Evolutionary conservation across 164 flowering plant species (phyloP).

Genomic region (Platanus orientalis): DNA sequence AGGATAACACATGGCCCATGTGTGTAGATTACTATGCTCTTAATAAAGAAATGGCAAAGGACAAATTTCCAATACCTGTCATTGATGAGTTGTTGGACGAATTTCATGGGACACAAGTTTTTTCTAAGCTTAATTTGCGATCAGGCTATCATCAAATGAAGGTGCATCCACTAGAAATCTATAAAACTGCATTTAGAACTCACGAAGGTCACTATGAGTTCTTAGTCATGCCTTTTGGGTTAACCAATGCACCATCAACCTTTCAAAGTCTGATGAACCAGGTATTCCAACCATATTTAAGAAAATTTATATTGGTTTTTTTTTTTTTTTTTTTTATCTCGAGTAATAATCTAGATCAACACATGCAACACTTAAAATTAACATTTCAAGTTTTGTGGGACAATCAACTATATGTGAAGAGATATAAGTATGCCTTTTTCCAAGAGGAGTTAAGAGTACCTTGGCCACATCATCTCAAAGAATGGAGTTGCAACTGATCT

Average conservation of each 20-base stretch:
- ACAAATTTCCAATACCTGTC: constrained; percentile 9
- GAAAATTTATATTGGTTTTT: too few species aligned
- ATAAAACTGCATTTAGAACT: too few species aligned
- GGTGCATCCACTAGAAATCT: too few species aligned
- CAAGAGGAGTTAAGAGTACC: not conserved
- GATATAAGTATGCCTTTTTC: not conserved
- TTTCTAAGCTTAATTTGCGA: constrained; percentile 7
- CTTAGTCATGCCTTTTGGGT: too few species aligned
- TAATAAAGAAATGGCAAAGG: constrained; percentile 1
- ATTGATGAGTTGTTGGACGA: constrained; percentile 13
- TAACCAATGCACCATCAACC: too few species aligned
- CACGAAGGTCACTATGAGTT: too few species aligned
- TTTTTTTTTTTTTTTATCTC: constrained; percentile 4
- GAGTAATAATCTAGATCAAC: not conserved
- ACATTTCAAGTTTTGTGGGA: not conserved
- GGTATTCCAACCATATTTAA: too few species aligned
- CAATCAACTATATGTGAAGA: too few species aligned
- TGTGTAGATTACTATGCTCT: constrained; percentile 10
- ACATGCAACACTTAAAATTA: not conserved
- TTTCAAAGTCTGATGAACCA: too few species aligned
- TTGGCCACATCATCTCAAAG: too few species aligned
- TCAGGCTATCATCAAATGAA: not conserved
- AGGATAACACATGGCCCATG: not conserved
- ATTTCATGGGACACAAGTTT: not conserved
- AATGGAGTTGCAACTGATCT: too few species aligned